A percentile compares a stretch with the other conserved stretches of the same genome.
Conservation (phyloP, 306 rosid genomes). For the Quercus berberidifolia region DNA sequence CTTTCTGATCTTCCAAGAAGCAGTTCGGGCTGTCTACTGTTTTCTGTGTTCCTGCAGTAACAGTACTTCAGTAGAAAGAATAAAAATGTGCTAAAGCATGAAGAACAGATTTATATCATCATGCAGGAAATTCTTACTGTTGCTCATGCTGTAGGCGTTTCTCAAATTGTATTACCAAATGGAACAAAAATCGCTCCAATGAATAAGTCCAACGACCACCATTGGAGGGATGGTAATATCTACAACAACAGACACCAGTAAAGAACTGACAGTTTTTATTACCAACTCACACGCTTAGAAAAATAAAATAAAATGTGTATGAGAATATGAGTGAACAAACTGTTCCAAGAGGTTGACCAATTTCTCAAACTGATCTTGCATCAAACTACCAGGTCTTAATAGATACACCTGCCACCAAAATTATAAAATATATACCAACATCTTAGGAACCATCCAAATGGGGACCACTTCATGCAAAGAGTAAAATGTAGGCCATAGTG, state of each 20-base stretch:
- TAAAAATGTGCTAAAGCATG: constrained; percentile 20
- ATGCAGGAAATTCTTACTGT: constrained; percentile 49
- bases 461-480: constrained; percentile 12
- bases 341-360: constrained; percentile 98
- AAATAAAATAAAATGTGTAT: constrained; percentile 20
- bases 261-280: constrained; percentile 9
- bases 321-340: constrained; percentile 60
- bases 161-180: constrained; percentile 83
- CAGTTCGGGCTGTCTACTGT: constrained; percentile 40
- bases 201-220: constrained; percentile 99
- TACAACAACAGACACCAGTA: constrained; percentile 28
- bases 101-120: constrained; percentile 19
- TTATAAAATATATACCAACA: constrained; percentile 16
- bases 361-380: constrained; percentile 74
- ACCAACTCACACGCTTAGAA: constrained; percentile 7
- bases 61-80: constrained; percentile 38
- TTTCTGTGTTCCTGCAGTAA: constrained; percentile 46
- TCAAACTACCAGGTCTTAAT: constrained; percentile 73
- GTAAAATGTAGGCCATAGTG: constrained; percentile 5
- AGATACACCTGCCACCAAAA: constrained; percentile 74
- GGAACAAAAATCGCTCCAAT: constrained; percentile 74
- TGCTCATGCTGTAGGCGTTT: constrained; percentile 86
- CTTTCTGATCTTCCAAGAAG: constrained; percentile 79
- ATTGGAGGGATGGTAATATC: constrained; percentile 98
- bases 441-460: constrained; percentile 14